phyloP scores from a whole-genome alignment of 2,329 filamentous ascomycete genomes.

The Aspergillus bombycis region DNA sequence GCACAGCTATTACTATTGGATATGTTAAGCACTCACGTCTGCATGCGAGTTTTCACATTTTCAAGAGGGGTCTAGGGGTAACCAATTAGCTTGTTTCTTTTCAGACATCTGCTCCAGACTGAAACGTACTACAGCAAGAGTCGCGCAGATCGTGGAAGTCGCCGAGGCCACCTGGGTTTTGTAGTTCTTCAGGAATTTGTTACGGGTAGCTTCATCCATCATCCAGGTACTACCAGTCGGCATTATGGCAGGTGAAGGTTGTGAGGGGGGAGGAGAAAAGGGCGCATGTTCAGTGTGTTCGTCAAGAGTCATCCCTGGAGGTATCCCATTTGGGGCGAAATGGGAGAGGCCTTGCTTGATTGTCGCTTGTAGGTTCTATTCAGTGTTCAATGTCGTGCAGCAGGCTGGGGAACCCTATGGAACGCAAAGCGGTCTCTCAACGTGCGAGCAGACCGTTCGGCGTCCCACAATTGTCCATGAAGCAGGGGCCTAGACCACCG shows the following conservation, averaged over 20 bases:
- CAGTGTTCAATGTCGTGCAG: slow-evolving; percentile 14
- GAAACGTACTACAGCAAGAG: slow-evolving; percentile 48
- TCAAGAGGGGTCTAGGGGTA: slow-evolving; percentile 48
- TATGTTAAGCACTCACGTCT: slow-evolving; percentile 42
- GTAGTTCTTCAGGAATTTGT: slow-evolving; percentile 49
- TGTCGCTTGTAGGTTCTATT: slow-evolving; percentile 18
- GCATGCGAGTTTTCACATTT: slow-evolving; percentile 54
- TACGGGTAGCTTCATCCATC: slow-evolving; percentile 45
- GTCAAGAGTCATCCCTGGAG: slow-evolving; percentile 42
- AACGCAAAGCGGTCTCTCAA: slow-evolving; percentile 57
- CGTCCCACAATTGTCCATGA: slow-evolving; percentile 54
- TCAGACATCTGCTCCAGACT: not conserved
- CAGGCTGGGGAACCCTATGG: slow-evolving; percentile 54
- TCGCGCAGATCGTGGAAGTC: slow-evolving; percentile 48
- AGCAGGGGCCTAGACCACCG: slow-evolving; percentile 26
- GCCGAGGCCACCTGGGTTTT: slow-evolving; percentile 51
- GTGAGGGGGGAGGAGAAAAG: slow-evolving; percentile 37
- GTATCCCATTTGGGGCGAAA: slow-evolving; percentile 34
- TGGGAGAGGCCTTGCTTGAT: slow-evolving; percentile 17
- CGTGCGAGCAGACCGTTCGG: slow-evolving; percentile 52
- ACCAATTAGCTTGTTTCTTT: slow-evolving; percentile 17
- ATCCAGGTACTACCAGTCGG: slow-evolving; percentile 36
- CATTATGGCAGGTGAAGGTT: slow-evolving; percentile 38
- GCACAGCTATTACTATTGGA: not conserved
- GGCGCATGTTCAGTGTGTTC: slow-evolving; percentile 46